These are phyloP conservation scores for Plasmodium adleri DNA, from an alignment of 169 alveolate genomes.

Conservation along the genomic window DNA sequence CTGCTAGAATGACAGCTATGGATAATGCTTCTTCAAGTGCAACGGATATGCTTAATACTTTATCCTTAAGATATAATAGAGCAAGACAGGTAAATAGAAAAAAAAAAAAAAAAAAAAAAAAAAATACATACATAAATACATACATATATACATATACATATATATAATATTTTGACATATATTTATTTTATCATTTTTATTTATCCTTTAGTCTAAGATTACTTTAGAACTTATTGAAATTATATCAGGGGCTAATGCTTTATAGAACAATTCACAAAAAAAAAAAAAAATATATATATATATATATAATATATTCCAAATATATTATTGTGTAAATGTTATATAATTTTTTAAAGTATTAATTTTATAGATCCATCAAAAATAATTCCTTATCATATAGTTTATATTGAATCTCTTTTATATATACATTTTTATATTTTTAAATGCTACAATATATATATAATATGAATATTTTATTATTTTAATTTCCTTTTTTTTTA, in stretches of 20 bases:
- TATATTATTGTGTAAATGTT: too few species aligned
- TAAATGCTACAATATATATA: too few species aligned
- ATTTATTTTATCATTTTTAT: background rate
- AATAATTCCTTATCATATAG: too few species aligned
- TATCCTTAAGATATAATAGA: conserved; percentile 87
- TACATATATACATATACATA: background rate
- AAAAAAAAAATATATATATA: background rate
- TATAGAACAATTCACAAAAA: conserved; percentile 56
- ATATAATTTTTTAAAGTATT: too few species aligned
- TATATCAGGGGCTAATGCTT: conserved; percentile 96
- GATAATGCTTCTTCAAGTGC: conserved; percentile 92
- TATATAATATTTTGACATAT: background rate
- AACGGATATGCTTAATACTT: conserved; percentile 87
- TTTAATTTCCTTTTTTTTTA: too few species aligned
- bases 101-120: background rate
- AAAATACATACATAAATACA: background rate
- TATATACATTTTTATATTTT: too few species aligned
- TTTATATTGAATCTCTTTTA: too few species aligned
- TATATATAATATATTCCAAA: too few species aligned
- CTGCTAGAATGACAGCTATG: conserved; percentile 93
- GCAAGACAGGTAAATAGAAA: conserved; percentile 84
- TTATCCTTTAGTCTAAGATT: conserved; percentile 87
- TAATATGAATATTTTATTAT: too few species aligned
- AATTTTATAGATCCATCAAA: too few species aligned
- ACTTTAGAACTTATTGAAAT: conserved; percentile 95